Evolutionary conservation across 768 basidiomycete species (phyloP).

Genomic region (Leccinum arenicola): DNA sequence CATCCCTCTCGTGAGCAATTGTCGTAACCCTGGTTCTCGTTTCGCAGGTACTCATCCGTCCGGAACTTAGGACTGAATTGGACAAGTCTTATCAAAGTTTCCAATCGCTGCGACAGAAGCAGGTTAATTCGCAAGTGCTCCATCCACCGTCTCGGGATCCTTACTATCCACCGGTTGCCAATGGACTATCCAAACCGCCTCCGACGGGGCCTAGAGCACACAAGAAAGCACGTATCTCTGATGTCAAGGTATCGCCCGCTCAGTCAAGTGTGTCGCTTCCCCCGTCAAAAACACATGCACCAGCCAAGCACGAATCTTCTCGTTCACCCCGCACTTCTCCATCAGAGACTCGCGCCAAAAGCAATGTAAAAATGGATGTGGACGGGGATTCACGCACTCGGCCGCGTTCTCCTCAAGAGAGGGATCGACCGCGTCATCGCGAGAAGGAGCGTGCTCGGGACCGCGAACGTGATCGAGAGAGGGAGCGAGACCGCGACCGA

Average conservation of each 20-base stretch:
- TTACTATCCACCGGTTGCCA: slow-evolving; percentile 37
- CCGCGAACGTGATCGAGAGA: slow-evolving; percentile 35
- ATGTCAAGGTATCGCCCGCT: slow-evolving; percentile 38
- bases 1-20: slow-evolving; percentile 64
- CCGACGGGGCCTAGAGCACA: slow-evolving; percentile 80
- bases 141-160: slow-evolving; percentile 44
- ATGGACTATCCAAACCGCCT: slow-evolving; percentile 47
- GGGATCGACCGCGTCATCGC: slow-evolving; percentile 38
- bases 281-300: slow-evolving; percentile 18
- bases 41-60: slow-evolving; percentile 12
- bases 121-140: slow-evolving; percentile 24
- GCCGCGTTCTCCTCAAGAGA: slow-evolving; percentile 42
- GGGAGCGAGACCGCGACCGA: slow-evolving; percentile 35
- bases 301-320: slow-evolving; percentile 27
- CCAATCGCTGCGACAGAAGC: slow-evolving; percentile 42
- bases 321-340: slow-evolving; percentile 29
- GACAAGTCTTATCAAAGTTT: slow-evolving; percentile 74
- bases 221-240: slow-evolving; percentile 76
- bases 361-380: slow-evolving; percentile 48
- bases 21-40: background rate
- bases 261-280: slow-evolving; percentile 33
- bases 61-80: slow-evolving; percentile 58
- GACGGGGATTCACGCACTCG: slow-evolving; percentile 50
- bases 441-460: slow-evolving; percentile 37
- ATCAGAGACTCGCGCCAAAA: slow-evolving; percentile 28